Conservation (phyloP, 768 basidiomycete genomes). For the Favolaschia claudopus region DNA sequence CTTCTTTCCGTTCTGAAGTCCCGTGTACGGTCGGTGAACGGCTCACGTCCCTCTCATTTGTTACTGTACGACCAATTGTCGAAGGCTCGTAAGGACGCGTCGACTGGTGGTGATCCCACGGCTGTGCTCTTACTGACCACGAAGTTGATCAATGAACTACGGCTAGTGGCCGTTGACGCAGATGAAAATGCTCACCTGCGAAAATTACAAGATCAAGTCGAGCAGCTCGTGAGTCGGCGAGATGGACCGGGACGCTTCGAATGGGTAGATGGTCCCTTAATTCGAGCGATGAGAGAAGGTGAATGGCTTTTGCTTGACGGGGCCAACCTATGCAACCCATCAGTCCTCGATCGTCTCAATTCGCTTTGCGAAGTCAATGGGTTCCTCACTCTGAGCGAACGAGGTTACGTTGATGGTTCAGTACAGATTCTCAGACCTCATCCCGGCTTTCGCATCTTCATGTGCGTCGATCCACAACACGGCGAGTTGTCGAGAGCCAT, state of each 20-base stretch:
- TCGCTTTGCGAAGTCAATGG: conserved; percentile 93
- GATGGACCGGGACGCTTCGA: conserved; percentile 70
- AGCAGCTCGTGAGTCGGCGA: conserved; percentile 29
- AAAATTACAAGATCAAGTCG: conserved; percentile 26
- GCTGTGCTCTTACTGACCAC: conserved; percentile 34
- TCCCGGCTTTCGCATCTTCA: conserved; percentile 89
- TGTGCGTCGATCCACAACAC: conserved; percentile 89
- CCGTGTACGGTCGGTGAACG: conserved; percentile 43
- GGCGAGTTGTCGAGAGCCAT: conserved; percentile 97
- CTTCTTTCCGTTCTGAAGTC: conserved; percentile 47
- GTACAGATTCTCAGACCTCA: conserved; percentile 84
- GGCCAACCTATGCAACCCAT: conserved; percentile 94
- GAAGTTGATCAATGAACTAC: conserved; percentile 38
- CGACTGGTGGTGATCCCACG: conserved; percentile 10
- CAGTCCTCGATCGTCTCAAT: conserved; percentile 95
- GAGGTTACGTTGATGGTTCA: conserved; percentile 80
- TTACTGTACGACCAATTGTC: conserved; percentile 27
- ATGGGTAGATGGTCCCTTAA: conserved; percentile 94
- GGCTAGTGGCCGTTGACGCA: conserved; percentile 9
- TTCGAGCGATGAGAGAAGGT: conserved; percentile 85
- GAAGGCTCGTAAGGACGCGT: conserved; percentile 23
- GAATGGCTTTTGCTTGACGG: conserved; percentile 91
- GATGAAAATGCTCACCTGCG: conserved; percentile 18
- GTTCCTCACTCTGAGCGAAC: conserved; percentile 83
- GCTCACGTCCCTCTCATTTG: conserved; percentile 37